Conservation (phyloP, 176 grass and related monocot species). For the Thinopyrum elongatum region DNA sequence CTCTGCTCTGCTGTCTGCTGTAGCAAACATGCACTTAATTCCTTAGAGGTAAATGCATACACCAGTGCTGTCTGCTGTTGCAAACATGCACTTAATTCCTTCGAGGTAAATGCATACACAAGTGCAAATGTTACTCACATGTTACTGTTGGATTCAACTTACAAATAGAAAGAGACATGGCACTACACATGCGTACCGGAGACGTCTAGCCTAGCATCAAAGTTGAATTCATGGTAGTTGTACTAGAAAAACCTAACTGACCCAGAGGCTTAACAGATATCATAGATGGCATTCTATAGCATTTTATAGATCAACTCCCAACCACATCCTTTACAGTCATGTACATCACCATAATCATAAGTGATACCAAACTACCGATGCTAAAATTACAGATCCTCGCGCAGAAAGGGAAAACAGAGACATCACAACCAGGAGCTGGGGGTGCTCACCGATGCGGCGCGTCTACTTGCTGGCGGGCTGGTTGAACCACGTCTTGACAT, state of each 20-base stretch:
- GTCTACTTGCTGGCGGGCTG: conserved; percentile 75
- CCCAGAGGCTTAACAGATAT: background rate
- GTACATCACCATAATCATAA: too few species aligned
- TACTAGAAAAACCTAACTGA: too few species aligned
- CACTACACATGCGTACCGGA: background rate
- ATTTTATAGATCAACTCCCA: background rate
- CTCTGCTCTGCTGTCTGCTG: too few species aligned
- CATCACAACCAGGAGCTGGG: background rate
- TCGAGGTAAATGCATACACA: background rate
- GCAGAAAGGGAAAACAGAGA: background rate
- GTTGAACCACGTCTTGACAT: conserved; percentile 88
- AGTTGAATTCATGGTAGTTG: background rate
- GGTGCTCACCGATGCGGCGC: conserved; percentile 51
- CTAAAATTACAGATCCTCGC: background rate
- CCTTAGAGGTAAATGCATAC: too few species aligned
- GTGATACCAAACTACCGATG: too few species aligned
- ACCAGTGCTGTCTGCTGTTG: background rate
- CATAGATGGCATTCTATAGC: background rate
- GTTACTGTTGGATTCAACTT: background rate
- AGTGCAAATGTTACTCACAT: background rate
- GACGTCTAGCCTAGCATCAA: background rate
- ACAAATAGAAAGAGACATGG: background rate
- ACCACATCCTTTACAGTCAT: background rate
- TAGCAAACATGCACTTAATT: too few species aligned
- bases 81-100: background rate